A percentile compares a stretch with the other conserved stretches of the same genome.
These are phyloP conservation scores for Osmanthus fragrans DNA, from an alignment of 257 asterid species.

Conservation along the genomic window DNA sequence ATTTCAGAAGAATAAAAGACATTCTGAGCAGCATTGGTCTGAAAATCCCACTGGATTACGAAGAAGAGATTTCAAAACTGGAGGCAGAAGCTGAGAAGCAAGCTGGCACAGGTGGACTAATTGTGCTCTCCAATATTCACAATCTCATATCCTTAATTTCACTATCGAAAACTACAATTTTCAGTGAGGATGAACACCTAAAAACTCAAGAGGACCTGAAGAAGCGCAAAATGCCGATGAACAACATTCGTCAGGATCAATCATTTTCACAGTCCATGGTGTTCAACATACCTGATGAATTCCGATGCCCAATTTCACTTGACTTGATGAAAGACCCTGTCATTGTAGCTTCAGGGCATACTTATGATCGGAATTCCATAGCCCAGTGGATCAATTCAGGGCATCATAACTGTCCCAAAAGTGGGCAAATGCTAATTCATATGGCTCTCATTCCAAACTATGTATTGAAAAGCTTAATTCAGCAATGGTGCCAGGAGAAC, in stretches of 20 bases:
- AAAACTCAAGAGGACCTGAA: conserved; percentile 38
- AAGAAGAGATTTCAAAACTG: conserved; percentile 69
- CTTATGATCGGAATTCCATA: conserved; percentile 72
- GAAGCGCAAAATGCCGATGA: conserved; percentile 38
- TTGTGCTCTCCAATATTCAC: conserved; percentile 63
- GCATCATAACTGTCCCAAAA: conserved; percentile 81
- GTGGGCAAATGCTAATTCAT: conserved; percentile 82
- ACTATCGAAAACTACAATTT: conserved; percentile 39
- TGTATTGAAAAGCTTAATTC: conserved; percentile 62
- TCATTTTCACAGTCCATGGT: conserved; percentile 41
- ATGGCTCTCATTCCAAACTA: conserved; percentile 87
- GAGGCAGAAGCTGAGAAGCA: conserved; percentile 68
- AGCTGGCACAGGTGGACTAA: conserved; percentile 87
- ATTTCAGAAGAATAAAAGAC: conserved; percentile 37
- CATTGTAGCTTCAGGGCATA: conserved; percentile 84
- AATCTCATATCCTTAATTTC: conserved; percentile 69
- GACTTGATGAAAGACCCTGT: conserved; percentile 87
- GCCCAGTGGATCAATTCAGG: conserved; percentile 91
- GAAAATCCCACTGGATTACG: conserved; percentile 40
- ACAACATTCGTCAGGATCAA: conserved; percentile 33
- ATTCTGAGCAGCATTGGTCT: conserved; percentile 54
- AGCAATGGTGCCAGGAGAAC: conserved; percentile 80
- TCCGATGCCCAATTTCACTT: conserved; percentile 78
- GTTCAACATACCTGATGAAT: conserved; percentile 66
- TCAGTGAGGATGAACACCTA: conserved; percentile 33